Evolutionary conservation across 108 stramenopile genomes (phyloP), one percentile per base, ranked within the genome.

Genomic region (Bacterosira constricta): DNA sequence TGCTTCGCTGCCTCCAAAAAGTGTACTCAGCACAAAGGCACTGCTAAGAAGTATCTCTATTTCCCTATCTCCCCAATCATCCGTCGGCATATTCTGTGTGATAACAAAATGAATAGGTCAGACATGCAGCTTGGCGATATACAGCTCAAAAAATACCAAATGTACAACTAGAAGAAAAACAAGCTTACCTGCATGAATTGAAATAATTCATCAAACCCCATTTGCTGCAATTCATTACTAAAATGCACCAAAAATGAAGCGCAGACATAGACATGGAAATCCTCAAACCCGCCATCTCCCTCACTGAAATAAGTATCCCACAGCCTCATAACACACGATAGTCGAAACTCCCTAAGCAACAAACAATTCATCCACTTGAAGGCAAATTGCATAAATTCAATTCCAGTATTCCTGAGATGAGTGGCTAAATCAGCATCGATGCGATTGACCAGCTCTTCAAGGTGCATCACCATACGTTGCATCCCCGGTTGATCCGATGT

Each of bases 331-430:
- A 95, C 85, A 71, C 89, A 86, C 45, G 56, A 27, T 35, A 97
- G 60, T 42, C 84, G 81, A 58, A 99, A 94, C 66, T 99, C 99
- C 25, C 99, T 78, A 53, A 98, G 61, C 57, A 99, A 79, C 44
- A 99, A 73, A 72, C 98, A 99, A 85, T 99, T 99, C 96, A 99
- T 99, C 99, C 99, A 99, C 55, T 96, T 97, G 81, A 99, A 98
- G 53, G 96, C 91, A 73, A 99, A 98, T 75, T 99, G 97, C 44
- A 97, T 84, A 67, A 96, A 97, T 71, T 90, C 86, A 52, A 99
- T 85, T 7, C 91, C 90, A 30, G 81, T 82, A 6, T 83, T 70
- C 27, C 79, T 56, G 17, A 99, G 75, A 83, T 99, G 94, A 7
- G 67, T 21, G 51, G 90, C 88, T 23, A 99, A 80, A 56, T 93